Evolutionary conservation across 2,329 filamentous ascomycete species (phyloP), one percentile per base, ranked within the genome.

Genomic region (Hypoxylon sp.): DNA sequence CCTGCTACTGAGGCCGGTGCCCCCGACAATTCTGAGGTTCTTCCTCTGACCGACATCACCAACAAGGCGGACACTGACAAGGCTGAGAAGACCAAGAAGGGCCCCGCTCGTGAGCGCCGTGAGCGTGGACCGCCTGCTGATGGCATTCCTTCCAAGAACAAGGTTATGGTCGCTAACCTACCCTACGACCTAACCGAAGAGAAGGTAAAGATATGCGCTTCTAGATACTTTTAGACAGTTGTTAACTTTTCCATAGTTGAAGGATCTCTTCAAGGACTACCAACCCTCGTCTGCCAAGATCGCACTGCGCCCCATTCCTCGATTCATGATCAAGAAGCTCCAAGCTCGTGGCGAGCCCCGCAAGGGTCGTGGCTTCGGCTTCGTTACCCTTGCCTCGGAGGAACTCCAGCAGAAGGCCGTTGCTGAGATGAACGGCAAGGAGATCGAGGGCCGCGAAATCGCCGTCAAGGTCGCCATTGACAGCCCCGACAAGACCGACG

Each of bases 261-360:
- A 98, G 86, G 95, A 99, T 82, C 93, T 99, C 79, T 99, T 99
- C 85, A 88, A 89, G 79, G 93, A 90, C 72, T 99, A 98, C 86
- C 88, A 94, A 80, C 96, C 96, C 70, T 91, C 92, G 76, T 97
- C 94, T 73, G 95, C 96, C 82, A 99, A 98, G 90, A 98, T 99
- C 79, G 96, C 96, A 74, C 93, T 99, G 76, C 95, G 96, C 78
- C 96, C 96, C 58, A 99, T 99, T 76, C 96, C 96, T 76, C 95
- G 95, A 78, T 99, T 98, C 88, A 99, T 99, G 96, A 96, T 99
- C 85, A 98, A 98, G 92, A 99, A 99, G 90, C 93, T 99, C 71
- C 95, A 97, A 86, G 95, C 95, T 78, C 95, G 96, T 81, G 95
- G 95, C 80, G 96, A 99, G 86, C 91, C 95, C 78, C 96, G 96